These are phyloP conservation scores for Ascochyta rabiei DNA, from an alignment of 2,329 filamentous ascomycete genomes.

Conservation along the genomic window DNA sequence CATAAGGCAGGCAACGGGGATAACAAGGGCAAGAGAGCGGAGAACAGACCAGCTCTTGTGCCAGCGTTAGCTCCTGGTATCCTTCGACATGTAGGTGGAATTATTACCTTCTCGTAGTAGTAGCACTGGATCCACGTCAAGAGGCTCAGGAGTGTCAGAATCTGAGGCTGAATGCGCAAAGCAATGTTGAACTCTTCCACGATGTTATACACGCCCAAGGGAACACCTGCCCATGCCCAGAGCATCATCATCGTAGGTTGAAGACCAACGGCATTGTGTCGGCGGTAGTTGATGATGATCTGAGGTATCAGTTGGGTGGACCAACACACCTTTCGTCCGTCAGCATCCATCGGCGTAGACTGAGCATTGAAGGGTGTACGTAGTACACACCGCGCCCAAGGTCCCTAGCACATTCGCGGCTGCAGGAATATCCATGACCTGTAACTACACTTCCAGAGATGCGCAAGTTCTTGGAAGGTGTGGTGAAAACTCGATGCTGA, in stretches of 20 bases:
- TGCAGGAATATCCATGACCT: conserved; percentile 59
- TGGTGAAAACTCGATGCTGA: no score
- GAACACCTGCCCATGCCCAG: conserved; percentile 71
- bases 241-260: conserved; percentile 75
- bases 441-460: no score
- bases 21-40: conserved; percentile 57
- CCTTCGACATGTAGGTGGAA: neutral
- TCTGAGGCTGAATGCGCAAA: conserved; percentile 61
- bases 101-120: conserved; percentile 55
- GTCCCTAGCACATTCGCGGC: conserved; percentile 66
- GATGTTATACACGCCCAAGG: conserved; percentile 67
- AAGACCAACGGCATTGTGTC: conserved; percentile 69
- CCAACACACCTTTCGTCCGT: conserved; percentile 60
- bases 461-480: no score
- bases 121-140: conserved; percentile 63
- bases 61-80: neutral
- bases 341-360: conserved; percentile 18
- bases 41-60: conserved; percentile 59
- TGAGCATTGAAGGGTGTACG: neutral
- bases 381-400: conserved; percentile 58
- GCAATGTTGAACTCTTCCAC: conserved; percentile 60
- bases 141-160: conserved; percentile 59
- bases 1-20: conserved; percentile 62
- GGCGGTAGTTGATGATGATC: conserved; percentile 70
- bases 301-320: conserved; percentile 72